A percentile compares a stretch with the other conserved stretches of the same genome.
These are phyloP conservation scores for Firmiana major DNA, from an alignment of 345 rosid species.

Conservation along the genomic window DNA sequence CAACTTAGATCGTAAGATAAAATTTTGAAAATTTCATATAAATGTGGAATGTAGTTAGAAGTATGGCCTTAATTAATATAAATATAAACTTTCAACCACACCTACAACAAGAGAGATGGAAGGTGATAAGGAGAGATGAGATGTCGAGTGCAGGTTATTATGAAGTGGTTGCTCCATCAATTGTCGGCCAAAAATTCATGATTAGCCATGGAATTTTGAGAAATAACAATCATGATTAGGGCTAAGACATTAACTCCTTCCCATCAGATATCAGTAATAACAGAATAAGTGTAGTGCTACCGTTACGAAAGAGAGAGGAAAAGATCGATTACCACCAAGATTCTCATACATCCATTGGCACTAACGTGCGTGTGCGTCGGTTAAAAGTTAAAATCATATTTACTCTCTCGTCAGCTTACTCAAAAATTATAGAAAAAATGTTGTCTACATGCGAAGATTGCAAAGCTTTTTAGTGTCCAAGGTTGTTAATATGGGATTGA, in stretches of 20 bases:
- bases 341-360: neutral
- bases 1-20: neutral
- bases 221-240: slow-evolving; percentile 53
- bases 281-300: slow-evolving; percentile 32
- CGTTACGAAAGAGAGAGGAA: slow-evolving; percentile 15
- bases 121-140: slow-evolving; percentile 37
- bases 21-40: neutral
- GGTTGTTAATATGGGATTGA: slow-evolving; percentile 1
- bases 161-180: slow-evolving; percentile 71
- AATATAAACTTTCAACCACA: slow-evolving; percentile 1
- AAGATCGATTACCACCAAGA: neutral
- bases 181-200: slow-evolving; percentile 56
- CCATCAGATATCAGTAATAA: slow-evolving; percentile 34
- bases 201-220: slow-evolving; percentile 51
- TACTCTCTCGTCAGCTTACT: neutral
- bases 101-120: slow-evolving; percentile 18
- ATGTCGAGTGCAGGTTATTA: slow-evolving; percentile 37
- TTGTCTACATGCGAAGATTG: neutral
- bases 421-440: neutral
- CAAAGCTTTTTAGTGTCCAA: neutral
- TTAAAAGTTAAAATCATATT: neutral
- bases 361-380: neutral
- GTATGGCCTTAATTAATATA: neutral
- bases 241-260: slow-evolving; percentile 33
- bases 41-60: neutral